Percentiles rank a stretch among this genome's conserved stretches.
Conservation (phyloP, 257 asterid genomes). For the Plantago elongata region DNA sequence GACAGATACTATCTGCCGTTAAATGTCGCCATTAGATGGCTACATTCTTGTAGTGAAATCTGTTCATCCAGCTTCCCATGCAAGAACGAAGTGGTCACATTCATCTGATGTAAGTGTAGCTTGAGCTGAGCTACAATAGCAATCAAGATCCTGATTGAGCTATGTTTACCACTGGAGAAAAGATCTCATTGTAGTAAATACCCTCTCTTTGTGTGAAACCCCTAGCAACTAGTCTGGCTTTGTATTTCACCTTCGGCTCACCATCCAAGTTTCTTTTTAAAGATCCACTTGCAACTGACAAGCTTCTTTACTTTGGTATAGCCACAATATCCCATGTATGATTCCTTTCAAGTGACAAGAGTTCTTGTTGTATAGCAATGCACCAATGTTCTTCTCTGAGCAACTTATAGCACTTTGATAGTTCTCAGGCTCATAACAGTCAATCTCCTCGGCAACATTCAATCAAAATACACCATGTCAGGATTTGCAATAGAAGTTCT, state of each 20-base stretch:
- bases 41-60: too few relatives aligned
- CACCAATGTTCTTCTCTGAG: background rate
- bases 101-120: background rate
- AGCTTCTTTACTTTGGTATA: background rate
- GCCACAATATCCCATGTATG: background rate
- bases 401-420: background rate
- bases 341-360: background rate
- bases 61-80: background rate
- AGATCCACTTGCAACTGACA: background rate
- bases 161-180: background rate
- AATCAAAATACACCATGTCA: background rate
- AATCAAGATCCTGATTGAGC: background rate
- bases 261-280: background rate
- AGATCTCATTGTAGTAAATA: background rate
- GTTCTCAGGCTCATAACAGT: background rate
- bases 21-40: too few relatives aligned
- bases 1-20: too few relatives aligned
- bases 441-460: background rate
- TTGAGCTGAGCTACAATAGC: background rate
- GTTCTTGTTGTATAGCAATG: background rate
- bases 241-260: background rate
- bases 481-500: background rate
- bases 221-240: background rate
- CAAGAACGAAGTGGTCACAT: background rate
- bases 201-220: background rate